phyloP scores from a whole-genome alignment of 176 grass and related monocot species.

The Luzula sylvatica region DNA sequence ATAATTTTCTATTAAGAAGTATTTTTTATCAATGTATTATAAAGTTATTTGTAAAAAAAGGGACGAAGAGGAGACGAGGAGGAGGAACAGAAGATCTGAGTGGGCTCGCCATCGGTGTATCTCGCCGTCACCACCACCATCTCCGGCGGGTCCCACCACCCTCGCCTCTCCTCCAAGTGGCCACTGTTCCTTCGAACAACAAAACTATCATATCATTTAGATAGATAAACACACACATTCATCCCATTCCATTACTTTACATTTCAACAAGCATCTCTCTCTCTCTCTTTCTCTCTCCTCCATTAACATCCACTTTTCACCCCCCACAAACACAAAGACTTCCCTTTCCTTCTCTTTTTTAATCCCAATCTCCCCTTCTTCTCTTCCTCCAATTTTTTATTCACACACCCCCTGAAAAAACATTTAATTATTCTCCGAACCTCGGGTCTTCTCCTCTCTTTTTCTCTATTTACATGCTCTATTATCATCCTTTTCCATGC shows the following conservation, averaged over 20 bases:
- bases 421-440: background rate
- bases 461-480: slow-evolving; percentile 30
- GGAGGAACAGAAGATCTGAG: background rate
- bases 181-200: background rate
- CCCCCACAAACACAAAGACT: no score
- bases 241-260: no score
- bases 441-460: background rate
- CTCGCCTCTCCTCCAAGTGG: slow-evolving; percentile 11
- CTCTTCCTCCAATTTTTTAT: slow-evolving; percentile 15
- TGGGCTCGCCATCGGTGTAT: background rate
- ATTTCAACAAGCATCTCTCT: no score
- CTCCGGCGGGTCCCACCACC: background rate
- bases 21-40: no score
- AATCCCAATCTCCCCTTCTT: background rate
- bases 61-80: no score
- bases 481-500: slow-evolving; percentile 23
- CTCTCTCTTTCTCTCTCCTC: no score
- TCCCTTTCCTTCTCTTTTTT: background rate
- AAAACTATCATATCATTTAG: slow-evolving; percentile 3
- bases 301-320: no score
- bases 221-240: background rate
- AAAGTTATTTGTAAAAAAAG: no score
- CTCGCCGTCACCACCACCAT: background rate
- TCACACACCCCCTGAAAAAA: slow-evolving; percentile 2
- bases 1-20: no score